Evolutionary conservation across 1,284 basidiomycete species (phyloP).

Genomic region (Termitomyces sp.): DNA sequence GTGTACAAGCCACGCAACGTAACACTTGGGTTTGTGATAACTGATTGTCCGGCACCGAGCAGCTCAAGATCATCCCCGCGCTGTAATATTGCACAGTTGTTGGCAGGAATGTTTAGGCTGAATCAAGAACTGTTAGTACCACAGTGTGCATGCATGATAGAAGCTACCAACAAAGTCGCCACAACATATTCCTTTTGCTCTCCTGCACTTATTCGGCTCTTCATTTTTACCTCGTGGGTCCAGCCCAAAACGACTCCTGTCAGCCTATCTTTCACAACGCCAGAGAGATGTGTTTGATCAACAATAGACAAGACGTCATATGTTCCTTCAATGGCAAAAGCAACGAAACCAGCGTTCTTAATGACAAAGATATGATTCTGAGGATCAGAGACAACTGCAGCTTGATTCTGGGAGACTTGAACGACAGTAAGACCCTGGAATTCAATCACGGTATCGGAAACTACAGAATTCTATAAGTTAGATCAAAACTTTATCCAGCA

Average conservation of each 20-base stretch:
- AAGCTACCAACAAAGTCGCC: constrained; percentile 58
- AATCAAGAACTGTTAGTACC: constrained; percentile 2
- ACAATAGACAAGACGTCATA: constrained; percentile 74
- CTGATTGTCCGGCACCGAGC: constrained; percentile 73
- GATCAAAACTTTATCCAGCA: not conserved
- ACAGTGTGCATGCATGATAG: not conserved
- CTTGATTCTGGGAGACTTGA: constrained; percentile 76
- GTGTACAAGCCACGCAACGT: constrained; percentile 74
- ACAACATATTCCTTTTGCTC: constrained; percentile 62
- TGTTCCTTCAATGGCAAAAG: constrained; percentile 67
- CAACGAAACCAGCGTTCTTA: constrained; percentile 72
- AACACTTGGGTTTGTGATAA: constrained; percentile 75
- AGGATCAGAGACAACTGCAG: constrained; percentile 73
- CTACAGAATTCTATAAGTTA: constrained; percentile 28
- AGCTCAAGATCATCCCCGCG: constrained; percentile 74
- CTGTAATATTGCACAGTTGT: constrained; percentile 78
- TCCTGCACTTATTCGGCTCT: constrained; percentile 41
- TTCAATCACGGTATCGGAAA: constrained; percentile 74
- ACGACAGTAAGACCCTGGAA: constrained; percentile 74
- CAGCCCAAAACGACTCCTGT: constrained; percentile 58
- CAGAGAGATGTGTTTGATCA: constrained; percentile 72
- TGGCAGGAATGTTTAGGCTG: constrained; percentile 77
- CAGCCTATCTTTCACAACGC: constrained; percentile 53
- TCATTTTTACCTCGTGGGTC: constrained; percentile 74
- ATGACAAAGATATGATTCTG: constrained; percentile 80